Conservation (phyloP, 306 rosid genomes). For the Prunus fruticosa region DNA sequence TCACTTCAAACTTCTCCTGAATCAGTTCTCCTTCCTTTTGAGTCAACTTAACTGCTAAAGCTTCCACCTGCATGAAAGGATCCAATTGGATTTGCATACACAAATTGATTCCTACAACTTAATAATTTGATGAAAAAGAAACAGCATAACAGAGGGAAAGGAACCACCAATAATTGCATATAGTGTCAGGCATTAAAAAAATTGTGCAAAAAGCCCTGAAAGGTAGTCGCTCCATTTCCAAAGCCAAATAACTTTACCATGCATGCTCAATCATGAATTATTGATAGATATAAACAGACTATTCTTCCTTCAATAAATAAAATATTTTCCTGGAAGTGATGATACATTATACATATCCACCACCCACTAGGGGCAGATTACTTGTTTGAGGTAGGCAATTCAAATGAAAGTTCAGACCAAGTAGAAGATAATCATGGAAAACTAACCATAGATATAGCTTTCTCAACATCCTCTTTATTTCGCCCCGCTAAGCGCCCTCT, state of each 20-base stretch:
- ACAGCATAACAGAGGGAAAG: not conserved
- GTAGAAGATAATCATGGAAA: slow-evolving; percentile 4
- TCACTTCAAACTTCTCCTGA: slow-evolving; percentile 99
- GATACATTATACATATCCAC: not conserved
- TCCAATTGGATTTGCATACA: not conserved
- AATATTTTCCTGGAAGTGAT: not conserved
- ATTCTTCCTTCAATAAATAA: not conserved
- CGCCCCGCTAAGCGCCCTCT: slow-evolving; percentile 74
- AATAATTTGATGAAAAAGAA: not conserved
- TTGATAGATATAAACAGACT: not conserved
- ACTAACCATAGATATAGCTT: slow-evolving; percentile 95
- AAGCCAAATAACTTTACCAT: not conserved
- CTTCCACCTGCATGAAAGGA: slow-evolving; percentile 73
- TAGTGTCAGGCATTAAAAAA: too few relatives aligned
- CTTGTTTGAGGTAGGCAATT: not conserved
- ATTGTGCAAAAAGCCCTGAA: too few relatives aligned
- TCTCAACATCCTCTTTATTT: slow-evolving; percentile 92
- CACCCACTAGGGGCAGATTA: not conserved
- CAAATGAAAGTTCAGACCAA: slow-evolving; percentile 24
- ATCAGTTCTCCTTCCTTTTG: slow-evolving; percentile 97
- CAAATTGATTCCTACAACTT: slow-evolving; percentile 1
- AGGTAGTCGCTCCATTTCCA: too few relatives aligned
- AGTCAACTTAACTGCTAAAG: slow-evolving; percentile 93
- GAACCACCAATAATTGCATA: not conserved
- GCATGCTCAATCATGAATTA: not conserved